Evolutionary conservation across 2,329 filamentous ascomycete species (phyloP).

Genomic region (Cladosporium velox): DNA sequence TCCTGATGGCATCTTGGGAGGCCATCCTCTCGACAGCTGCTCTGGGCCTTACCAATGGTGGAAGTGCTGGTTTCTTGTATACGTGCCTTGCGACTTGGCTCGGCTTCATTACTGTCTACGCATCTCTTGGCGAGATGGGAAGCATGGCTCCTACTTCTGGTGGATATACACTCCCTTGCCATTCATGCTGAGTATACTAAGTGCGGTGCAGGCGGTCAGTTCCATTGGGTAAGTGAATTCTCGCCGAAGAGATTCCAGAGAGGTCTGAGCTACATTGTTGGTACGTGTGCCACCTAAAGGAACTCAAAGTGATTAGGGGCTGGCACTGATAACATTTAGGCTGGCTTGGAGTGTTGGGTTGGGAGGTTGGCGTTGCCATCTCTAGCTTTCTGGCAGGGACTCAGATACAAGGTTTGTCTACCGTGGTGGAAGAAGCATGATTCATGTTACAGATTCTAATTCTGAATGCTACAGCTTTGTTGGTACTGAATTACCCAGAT

Average conservation of each 20-base stretch:
- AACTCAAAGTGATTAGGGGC: neutral
- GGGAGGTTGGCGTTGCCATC: slow-evolving; percentile 23
- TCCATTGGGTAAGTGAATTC: slow-evolving; percentile 38
- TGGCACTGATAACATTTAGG: slow-evolving; percentile 1
- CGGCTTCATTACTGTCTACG: neutral
- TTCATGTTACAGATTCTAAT: neutral
- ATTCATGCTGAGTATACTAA: neutral
- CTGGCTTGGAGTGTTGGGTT: slow-evolving; percentile 25
- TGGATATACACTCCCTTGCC: neutral
- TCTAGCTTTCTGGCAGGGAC: slow-evolving; percentile 35
- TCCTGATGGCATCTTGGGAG: slow-evolving; percentile 16
- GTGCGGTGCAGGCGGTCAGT: slow-evolving; percentile 31
- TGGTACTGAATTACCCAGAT: slow-evolving; percentile 24
- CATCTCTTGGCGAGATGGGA: slow-evolving; percentile 15
- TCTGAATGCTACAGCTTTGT: slow-evolving; percentile 5
- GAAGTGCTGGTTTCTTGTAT: slow-evolving; percentile 4
- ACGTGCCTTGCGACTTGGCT: slow-evolving; percentile 1
- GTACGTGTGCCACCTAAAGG: neutral
- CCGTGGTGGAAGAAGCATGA: neutral
- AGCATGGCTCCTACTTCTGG: slow-evolving; percentile 8
- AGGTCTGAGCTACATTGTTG: slow-evolving; percentile 26
- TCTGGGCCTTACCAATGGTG: slow-evolving; percentile 13
- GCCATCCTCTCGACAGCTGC: neutral
- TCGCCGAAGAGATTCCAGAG: slow-evolving; percentile 34
- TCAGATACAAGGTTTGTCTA: slow-evolving; percentile 26